A percentile compares a stretch with the other conserved stretches of the same genome.
These are phyloP conservation scores for Pythium sukuiense DNA, from an alignment of 352 stramenopile genomes.

Conservation along the genomic window DNA sequence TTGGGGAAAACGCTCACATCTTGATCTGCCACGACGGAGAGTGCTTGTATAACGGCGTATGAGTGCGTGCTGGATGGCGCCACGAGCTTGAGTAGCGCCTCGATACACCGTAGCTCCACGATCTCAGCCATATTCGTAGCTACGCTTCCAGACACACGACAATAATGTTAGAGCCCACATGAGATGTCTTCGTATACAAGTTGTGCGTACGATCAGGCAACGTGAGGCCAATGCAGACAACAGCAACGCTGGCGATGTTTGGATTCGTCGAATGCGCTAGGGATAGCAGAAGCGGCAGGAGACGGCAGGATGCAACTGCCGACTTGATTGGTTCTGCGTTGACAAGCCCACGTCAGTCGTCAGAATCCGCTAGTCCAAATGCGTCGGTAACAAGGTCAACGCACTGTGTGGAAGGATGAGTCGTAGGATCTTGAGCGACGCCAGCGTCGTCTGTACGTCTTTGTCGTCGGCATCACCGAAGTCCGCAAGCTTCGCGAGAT, in stretches of 20 bases:
- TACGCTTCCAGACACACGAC: slow-evolving; percentile 20
- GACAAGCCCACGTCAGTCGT: neutral
- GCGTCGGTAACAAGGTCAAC: neutral
- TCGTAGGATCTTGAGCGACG: slow-evolving; percentile 53
- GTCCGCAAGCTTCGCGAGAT: slow-evolving; percentile 31
- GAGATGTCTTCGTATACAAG: neutral
- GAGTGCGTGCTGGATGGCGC: slow-evolving; percentile 41
- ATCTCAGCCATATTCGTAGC: slow-evolving; percentile 60
- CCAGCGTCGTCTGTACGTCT: slow-evolving; percentile 29
- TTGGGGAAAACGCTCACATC: slow-evolving; percentile 52
- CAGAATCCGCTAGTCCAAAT: neutral
- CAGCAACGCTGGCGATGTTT: slow-evolving; percentile 45
- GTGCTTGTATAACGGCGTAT: slow-evolving; percentile 49
- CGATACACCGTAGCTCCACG: slow-evolving; percentile 48
- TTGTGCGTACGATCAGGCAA: slow-evolving; percentile 50
- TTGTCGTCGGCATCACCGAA: slow-evolving; percentile 32
- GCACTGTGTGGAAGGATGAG: slow-evolving; percentile 50
- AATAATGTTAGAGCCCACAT: neutral
- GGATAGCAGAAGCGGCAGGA: slow-evolving; percentile 45
- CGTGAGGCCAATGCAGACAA: slow-evolving; percentile 55
- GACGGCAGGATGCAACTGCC: slow-evolving; percentile 30
- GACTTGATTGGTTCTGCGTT: slow-evolving; percentile 38
- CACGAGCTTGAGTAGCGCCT: slow-evolving; percentile 54
- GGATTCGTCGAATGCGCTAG: slow-evolving; percentile 39
- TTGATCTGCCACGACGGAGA: slow-evolving; percentile 62